Conservation (phyloP, 116 monocot species). For the Trichopus zeylanicus region DNA sequence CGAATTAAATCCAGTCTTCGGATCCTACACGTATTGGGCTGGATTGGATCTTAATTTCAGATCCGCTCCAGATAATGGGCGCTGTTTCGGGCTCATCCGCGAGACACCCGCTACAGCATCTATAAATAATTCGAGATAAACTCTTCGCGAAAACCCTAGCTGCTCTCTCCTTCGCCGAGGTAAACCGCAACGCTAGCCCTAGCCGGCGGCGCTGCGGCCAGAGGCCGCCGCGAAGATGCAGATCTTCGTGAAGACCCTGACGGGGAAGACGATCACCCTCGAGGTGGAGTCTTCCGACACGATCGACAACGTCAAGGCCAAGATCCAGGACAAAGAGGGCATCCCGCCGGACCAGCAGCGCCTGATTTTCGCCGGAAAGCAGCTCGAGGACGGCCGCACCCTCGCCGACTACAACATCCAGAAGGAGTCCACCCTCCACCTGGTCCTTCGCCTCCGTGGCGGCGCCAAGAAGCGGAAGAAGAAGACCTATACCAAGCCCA, state of each 20-base stretch:
- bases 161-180: too few relatives aligned
- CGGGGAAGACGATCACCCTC: conserved; percentile 38
- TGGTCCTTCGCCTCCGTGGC: conserved; percentile 38
- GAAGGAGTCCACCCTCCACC: conserved; percentile 36
- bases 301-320: conserved; percentile 31
- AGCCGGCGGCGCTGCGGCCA: too few relatives aligned
- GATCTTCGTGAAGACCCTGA: conserved; percentile 42
- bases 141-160: too few relatives aligned
- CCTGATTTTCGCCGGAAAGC: conserved; percentile 40
- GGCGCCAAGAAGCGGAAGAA: conserved; percentile 44
- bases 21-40: too few relatives aligned
- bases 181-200: too few relatives aligned
- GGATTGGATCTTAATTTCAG: too few relatives aligned
- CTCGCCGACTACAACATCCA: conserved; percentile 41
- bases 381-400: conserved; percentile 40
- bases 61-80: too few relatives aligned
- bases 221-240: too few relatives aligned
- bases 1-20: too few relatives aligned
- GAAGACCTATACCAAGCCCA: conserved; percentile 40
- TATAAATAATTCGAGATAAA: too few relatives aligned
- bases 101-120: too few relatives aligned
- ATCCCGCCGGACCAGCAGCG: conserved; percentile 38
- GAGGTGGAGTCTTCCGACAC: conserved; percentile 34
- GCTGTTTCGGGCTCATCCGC: too few relatives aligned
- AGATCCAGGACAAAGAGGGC: conserved; percentile 44